These are phyloP conservation scores for Phytomonas francai DNA, from an alignment of 208 protist species.

Conservation along the genomic window DNA sequence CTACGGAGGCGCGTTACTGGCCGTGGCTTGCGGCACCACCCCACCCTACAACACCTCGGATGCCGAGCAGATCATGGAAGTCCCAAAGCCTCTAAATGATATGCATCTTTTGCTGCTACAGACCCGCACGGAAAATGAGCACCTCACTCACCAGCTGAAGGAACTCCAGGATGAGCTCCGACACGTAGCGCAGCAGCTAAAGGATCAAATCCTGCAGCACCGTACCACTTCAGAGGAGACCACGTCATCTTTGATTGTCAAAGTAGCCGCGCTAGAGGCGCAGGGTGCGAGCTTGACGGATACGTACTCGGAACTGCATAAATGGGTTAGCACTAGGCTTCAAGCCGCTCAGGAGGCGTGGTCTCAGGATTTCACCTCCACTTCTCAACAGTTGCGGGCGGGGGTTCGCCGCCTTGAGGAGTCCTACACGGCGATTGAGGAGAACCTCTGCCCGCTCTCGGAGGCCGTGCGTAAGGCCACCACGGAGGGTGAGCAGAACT, in stretches of 20 bases:
- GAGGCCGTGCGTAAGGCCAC: slow-evolving; percentile 13
- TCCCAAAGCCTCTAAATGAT: too few species aligned
- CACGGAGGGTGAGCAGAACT: slow-evolving; percentile 10
- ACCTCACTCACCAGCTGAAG: slow-evolving; percentile 15
- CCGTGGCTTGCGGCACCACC: too few species aligned
- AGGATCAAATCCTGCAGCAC: slow-evolving; percentile 7
- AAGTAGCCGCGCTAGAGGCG: slow-evolving; percentile 14
- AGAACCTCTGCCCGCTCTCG: neutral
- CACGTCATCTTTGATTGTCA: too few species aligned
- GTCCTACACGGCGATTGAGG: neutral
- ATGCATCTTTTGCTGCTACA: too few species aligned
- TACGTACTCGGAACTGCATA: neutral
- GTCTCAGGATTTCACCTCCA: slow-evolving; percentile 8
- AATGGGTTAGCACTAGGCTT: too few species aligned
- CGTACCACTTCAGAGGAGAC: too few species aligned
- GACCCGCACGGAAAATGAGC: slow-evolving; percentile 2
- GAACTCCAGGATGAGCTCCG: slow-evolving; percentile 14
- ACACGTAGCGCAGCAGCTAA: slow-evolving; percentile 11
- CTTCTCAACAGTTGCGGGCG: slow-evolving; percentile 13
- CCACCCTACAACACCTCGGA: too few species aligned
- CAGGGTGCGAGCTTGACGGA: slow-evolving; percentile 8
- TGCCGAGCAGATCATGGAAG: too few species aligned
- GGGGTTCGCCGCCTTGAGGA: slow-evolving; percentile 4
- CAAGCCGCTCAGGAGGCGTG: slow-evolving; percentile 11
- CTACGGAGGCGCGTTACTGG: too few species aligned